phyloP scores from a whole-genome alignment of 2,329 filamentous ascomycete species.

The Zalaria sp. region DNA sequence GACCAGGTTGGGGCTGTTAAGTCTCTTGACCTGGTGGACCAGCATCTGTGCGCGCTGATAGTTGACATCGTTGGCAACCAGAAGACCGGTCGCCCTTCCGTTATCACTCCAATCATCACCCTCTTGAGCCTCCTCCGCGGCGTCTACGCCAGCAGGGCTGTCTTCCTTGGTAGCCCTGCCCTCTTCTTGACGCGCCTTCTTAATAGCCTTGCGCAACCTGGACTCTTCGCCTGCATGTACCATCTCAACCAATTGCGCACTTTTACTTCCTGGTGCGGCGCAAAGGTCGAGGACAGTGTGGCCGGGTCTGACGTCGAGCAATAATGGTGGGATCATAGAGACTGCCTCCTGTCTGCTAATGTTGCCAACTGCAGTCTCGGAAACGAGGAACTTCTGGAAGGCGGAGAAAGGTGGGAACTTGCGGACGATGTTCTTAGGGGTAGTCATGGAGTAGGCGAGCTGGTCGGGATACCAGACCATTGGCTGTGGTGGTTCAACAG shows the following conservation, averaged over 20 bases:
- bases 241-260: slow-evolving; percentile 88
- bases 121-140: slow-evolving; percentile 12
- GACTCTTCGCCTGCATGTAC: slow-evolving; percentile 87
- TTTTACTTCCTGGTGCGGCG: slow-evolving; percentile 93
- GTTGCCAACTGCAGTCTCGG: slow-evolving; percentile 92
- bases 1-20: slow-evolving; percentile 91
- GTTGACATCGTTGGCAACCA: slow-evolving; percentile 92
- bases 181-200: slow-evolving; percentile 47
- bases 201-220: slow-evolving; percentile 58
- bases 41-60: slow-evolving; percentile 96
- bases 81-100: slow-evolving; percentile 75
- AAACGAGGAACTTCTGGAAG: slow-evolving; percentile 96
- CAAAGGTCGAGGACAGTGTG: slow-evolving; percentile 94
- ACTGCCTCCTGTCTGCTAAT: slow-evolving; percentile 96
- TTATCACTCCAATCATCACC: slow-evolving; percentile 50
- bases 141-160: slow-evolving; percentile 28
- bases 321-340: slow-evolving; percentile 93
- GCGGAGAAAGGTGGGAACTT: slow-evolving; percentile 87
- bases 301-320: slow-evolving; percentile 80
- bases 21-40: slow-evolving; percentile 91
- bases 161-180: slow-evolving; percentile 32
- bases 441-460: slow-evolving; percentile 96
- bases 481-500: slow-evolving; percentile 66
- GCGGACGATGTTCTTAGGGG: slow-evolving; percentile 87
- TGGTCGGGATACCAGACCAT: slow-evolving; percentile 90